These are phyloP conservation scores for Calonectria multiphialidica DNA, from an alignment of 2,329 filamentous ascomycete genomes.

Conservation along the genomic window DNA sequence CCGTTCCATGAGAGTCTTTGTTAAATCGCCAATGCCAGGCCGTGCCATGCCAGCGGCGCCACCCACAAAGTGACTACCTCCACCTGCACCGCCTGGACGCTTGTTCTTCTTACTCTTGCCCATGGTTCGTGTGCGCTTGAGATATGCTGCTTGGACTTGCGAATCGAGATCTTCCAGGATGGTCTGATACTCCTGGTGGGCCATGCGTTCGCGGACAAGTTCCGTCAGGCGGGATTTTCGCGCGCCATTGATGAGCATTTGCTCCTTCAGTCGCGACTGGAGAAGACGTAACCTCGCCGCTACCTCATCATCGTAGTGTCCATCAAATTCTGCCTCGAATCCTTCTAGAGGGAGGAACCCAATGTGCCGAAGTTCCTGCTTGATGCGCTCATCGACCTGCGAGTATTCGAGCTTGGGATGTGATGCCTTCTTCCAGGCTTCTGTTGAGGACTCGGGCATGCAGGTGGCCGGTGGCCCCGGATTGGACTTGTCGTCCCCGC, in stretches of 20 bases:
- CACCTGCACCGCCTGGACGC: conserved; percentile 79
- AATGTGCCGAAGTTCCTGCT: conserved; percentile 91
- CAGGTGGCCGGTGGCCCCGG: conserved; percentile 76
- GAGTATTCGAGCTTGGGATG: conserved; percentile 85
- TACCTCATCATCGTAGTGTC: conserved; percentile 93
- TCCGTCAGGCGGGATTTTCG: conserved; percentile 89
- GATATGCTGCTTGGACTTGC: conserved; percentile 94
- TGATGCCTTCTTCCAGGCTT: conserved; percentile 82
- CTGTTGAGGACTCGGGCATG: conserved; percentile 82
- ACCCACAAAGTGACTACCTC: conserved; percentile 74
- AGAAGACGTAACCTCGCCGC: conserved; percentile 88
- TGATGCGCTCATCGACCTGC: conserved; percentile 89
- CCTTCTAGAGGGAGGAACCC: conserved; percentile 82
- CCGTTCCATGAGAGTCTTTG: conserved; percentile 92
- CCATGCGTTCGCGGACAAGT: conserved; percentile 91
- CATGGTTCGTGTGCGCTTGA: conserved; percentile 94
- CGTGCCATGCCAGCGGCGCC: conserved; percentile 72
- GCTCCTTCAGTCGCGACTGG: conserved; percentile 84
- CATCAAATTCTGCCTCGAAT: conserved; percentile 82
- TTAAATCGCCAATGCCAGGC: conserved; percentile 90
- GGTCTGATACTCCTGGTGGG: conserved; percentile 95
- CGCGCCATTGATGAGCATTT: conserved; percentile 89
- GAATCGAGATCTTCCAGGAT: conserved; percentile 97
- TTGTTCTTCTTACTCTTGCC: conserved; percentile 95
- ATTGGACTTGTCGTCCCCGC: conserved; percentile 52